Conservation (phyloP, 2,329 filamentous ascomycete species). For the Neoarthrinium moseri region DNA sequence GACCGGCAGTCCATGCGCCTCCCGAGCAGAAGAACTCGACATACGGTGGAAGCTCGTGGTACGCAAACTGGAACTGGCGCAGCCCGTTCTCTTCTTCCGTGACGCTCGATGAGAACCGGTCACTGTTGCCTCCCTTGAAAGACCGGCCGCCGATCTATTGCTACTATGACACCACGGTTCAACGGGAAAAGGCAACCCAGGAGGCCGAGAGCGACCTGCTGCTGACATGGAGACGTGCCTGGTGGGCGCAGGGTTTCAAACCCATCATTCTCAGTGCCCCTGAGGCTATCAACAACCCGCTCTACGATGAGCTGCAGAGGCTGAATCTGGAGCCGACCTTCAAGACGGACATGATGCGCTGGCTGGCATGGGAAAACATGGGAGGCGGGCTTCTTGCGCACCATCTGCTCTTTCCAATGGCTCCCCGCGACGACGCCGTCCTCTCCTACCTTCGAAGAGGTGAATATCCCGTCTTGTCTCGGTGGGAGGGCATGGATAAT, state of each 20-base stretch:
- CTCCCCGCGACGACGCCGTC: conserved; percentile 67
- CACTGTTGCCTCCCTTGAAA: conserved; percentile 75
- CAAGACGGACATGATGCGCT: conserved; percentile 72
- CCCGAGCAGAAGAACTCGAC: conserved; percentile 76
- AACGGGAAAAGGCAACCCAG: conserved; percentile 61
- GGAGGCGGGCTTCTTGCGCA: conserved; percentile 78
- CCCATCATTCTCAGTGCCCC: conserved; percentile 76
- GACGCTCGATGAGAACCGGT: conserved; percentile 76
- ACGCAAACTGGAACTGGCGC: conserved; percentile 85
- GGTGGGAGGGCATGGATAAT: conserved; percentile 69
- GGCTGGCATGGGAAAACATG: conserved; percentile 94
- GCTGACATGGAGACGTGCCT: conserved; percentile 85
- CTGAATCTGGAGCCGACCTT: conserved; percentile 60
- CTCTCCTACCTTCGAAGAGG: conserved; percentile 73
- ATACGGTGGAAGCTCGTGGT: conserved; percentile 78
- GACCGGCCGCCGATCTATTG: conserved; percentile 79
- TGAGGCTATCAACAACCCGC: conserved; percentile 80
- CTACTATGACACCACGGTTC: conserved; percentile 73
- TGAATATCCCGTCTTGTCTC: conserved; percentile 70
- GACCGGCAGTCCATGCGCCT: conserved; percentile 67
- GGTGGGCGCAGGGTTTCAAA: conserved; percentile 92
- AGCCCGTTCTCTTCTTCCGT: conserved; percentile 84
- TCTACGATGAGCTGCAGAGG: conserved; percentile 69
- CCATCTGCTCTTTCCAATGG: conserved; percentile 84
- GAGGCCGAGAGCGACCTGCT: conserved; percentile 78